Percentiles rank a stretch among this genome's conserved stretches.
These are phyloP conservation scores for Vitis amurensis DNA, from an alignment of 164 flowering plant species.

Conservation along the genomic window DNA sequence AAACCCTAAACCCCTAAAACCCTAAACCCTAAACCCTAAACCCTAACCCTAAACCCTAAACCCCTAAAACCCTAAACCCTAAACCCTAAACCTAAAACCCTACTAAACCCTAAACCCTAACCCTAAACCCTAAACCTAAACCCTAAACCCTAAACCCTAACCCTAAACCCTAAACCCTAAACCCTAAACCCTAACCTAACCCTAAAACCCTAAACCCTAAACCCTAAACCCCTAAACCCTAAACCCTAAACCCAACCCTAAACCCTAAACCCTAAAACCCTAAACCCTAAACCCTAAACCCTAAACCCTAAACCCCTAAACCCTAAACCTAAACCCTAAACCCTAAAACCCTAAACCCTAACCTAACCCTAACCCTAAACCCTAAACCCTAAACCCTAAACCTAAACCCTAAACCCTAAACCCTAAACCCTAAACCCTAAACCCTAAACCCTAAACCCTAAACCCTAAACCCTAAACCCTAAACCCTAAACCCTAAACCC, in stretches of 20 bases:
- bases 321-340: conserved; percentile 20
- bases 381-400: conserved; percentile 19
- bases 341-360: conserved; percentile 22
- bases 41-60: too few relatives aligned
- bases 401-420: conserved; percentile 20
- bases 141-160: conserved; percentile 22
- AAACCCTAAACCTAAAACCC: conserved; percentile 9
- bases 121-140: conserved; percentile 16
- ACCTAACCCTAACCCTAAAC: conserved; percentile 12
- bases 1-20: too few relatives aligned
- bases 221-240: conserved; percentile 15
- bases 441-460: conserved; percentile 19
- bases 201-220: conserved; percentile 18
- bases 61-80: too few relatives aligned
- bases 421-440: conserved; percentile 21
- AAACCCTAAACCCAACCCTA: conserved; percentile 10
- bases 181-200: conserved; percentile 16
- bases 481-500: conserved; percentile 17
- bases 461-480: conserved; percentile 17
- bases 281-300: conserved; percentile 22
- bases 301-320: conserved; percentile 20
- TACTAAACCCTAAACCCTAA: conserved; percentile 13
- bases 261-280: conserved; percentile 20
- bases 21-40: too few relatives aligned
- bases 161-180: conserved; percentile 16